phyloP scores from a whole-genome alignment of 495 filamentous ascomycete species.

The Daldinia caldariorum region DNA sequence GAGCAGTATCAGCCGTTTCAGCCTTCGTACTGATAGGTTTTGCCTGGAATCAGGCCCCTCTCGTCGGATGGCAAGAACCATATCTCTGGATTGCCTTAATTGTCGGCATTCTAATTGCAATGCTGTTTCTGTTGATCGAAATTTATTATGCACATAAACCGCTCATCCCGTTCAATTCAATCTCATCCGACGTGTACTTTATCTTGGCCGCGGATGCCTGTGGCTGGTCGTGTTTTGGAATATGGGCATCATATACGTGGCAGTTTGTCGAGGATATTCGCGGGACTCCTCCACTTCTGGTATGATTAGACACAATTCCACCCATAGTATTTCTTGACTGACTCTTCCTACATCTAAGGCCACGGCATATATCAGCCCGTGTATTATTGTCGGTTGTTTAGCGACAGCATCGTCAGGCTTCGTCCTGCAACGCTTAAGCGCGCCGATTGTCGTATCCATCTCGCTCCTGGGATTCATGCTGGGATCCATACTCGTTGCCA shows the following conservation, averaged over 20 bases:
- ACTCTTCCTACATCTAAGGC: constrained; percentile 19
- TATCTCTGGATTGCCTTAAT: constrained; percentile 62
- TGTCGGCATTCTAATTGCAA: constrained; percentile 59
- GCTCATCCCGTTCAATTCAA: constrained; percentile 60
- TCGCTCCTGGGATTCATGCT: constrained; percentile 60
- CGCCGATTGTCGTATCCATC: constrained; percentile 57
- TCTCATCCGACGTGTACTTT: constrained; percentile 58
- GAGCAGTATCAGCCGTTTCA: constrained; percentile 58
- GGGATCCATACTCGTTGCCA: constrained; percentile 54
- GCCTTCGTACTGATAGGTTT: constrained; percentile 66
- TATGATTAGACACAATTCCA: constrained; percentile 52
- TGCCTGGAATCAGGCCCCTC: constrained; percentile 65
- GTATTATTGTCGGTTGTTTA: constrained; percentile 44
- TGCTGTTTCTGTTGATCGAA: constrained; percentile 62
- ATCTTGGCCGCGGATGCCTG: constrained; percentile 60
- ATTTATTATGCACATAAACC: constrained; percentile 53
- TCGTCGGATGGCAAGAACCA: constrained; percentile 63
- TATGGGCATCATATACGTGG: constrained; percentile 65
- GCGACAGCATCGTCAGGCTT: constrained; percentile 59
- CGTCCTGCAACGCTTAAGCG: constrained; percentile 52
- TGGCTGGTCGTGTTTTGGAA: constrained; percentile 69
- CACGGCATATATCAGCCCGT: constrained; percentile 37
- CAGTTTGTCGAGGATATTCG: constrained; percentile 63
- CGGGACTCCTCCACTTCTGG: constrained; percentile 57
- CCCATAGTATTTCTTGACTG: background rate